Percentiles rank a stretch among this genome's conserved stretches.
Evolutionary conservation across 2,329 filamentous ascomycete species (phyloP).

Genomic region (Teratosphaeria pseudoeucalypti): DNA sequence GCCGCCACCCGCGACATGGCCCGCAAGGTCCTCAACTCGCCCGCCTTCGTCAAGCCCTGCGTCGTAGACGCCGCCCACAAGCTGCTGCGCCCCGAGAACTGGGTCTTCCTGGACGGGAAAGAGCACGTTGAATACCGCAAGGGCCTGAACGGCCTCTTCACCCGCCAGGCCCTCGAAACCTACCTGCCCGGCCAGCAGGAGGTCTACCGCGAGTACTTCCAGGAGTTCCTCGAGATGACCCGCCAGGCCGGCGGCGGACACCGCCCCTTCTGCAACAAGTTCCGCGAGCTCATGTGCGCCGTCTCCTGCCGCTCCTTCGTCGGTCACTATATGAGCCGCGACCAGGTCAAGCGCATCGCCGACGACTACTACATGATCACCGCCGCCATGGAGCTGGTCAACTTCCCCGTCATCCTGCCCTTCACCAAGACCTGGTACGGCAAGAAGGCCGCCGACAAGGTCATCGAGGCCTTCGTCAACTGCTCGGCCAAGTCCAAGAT

Average conservation of each 20-base stretch:
- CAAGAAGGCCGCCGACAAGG: constrained; percentile 90
- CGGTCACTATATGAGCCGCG: constrained; percentile 86
- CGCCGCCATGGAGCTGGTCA: constrained; percentile 89
- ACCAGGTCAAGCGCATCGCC: constrained; percentile 84
- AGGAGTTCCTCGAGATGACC: constrained; percentile 65
- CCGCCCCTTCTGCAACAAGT: constrained; percentile 77
- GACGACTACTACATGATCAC: constrained; percentile 97
- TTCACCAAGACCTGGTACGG: constrained; percentile 96
- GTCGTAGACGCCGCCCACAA: constrained; percentile 92
- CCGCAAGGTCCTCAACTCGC: constrained; percentile 94
- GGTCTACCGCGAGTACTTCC: constrained; percentile 80
- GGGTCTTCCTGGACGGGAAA: constrained; percentile 95
- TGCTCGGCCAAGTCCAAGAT: constrained; percentile 90
- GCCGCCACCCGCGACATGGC: constrained; percentile 91
- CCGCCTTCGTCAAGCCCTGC: constrained; percentile 83
- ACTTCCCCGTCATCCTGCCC: constrained; percentile 92
- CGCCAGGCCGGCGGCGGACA: constrained; percentile 58
- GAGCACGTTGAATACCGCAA: constrained; percentile 95
- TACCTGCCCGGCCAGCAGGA: constrained; percentile 91
- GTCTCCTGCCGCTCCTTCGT: constrained; percentile 95
- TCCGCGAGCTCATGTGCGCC: constrained; percentile 91
- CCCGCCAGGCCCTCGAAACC: constrained; percentile 70
- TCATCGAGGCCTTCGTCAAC: constrained; percentile 77
- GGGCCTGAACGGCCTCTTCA: constrained; percentile 90
- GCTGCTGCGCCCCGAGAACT: constrained; percentile 82